Evolutionary conservation across 345 rosid genomes (phyloP).

Genomic region (Eucalyptus polybractea): DNA sequence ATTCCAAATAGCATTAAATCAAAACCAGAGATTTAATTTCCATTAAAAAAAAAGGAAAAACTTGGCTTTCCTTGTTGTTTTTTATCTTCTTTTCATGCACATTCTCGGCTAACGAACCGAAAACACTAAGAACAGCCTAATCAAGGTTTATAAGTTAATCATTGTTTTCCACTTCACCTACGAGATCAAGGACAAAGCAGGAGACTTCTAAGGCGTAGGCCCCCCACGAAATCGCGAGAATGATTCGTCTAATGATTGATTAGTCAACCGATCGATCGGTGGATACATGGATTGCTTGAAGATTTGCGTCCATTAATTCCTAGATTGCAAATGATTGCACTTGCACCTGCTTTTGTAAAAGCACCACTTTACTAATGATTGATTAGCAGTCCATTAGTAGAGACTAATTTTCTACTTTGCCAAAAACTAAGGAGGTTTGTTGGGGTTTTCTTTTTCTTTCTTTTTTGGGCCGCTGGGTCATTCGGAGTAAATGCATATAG

Average conservation of each 20-base stretch:
- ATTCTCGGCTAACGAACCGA: background rate
- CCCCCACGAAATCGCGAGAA: background rate
- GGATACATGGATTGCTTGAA: background rate
- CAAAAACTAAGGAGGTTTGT: background rate
- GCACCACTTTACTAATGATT: background rate
- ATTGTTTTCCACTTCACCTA: background rate
- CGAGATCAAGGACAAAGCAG: background rate
- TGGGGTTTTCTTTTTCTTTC: no score
- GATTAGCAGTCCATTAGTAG: background rate
- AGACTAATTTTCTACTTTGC: background rate
- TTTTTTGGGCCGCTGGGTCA: background rate
- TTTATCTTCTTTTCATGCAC: background rate
- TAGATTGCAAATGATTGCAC: background rate
- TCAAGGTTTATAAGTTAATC: background rate
- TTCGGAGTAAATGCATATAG: background rate
- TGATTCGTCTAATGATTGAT: background rate
- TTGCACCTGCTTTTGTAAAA: background rate
- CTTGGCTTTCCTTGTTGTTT: background rate
- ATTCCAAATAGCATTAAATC: background rate
- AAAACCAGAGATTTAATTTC: background rate
- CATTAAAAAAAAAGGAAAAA: fast-evolving
- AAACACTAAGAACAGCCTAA: background rate
- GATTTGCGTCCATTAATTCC: background rate
- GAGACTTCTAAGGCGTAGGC: background rate
- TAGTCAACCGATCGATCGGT: background rate